Evolutionary conservation across 768 basidiomycete genomes (phyloP).

Genomic region (Hypholoma sublateritium): DNA sequence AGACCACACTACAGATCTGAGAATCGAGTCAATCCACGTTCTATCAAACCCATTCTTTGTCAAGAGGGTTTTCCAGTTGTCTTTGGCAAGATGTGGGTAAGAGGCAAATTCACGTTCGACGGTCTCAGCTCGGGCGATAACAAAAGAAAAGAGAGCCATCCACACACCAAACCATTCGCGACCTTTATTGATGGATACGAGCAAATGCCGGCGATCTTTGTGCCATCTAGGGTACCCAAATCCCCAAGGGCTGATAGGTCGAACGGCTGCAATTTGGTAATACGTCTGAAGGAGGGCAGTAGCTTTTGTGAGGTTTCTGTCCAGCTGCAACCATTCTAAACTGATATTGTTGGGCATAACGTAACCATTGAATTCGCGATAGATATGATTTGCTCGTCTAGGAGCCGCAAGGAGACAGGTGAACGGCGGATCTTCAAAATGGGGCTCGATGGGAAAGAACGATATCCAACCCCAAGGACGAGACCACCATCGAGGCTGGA

Average conservation of each 20-base stretch:
- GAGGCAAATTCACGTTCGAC: background rate
- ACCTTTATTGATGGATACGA: background rate
- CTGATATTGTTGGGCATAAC: background rate
- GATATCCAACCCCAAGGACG: background rate
- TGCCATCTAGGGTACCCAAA: background rate
- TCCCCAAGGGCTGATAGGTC: background rate
- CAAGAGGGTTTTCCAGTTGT: background rate
- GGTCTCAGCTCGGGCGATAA: background rate
- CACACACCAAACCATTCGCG: background rate
- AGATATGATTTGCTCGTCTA: background rate
- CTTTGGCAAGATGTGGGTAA: background rate
- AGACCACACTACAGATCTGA: background rate
- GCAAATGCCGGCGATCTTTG: background rate
- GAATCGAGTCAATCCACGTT: background rate
- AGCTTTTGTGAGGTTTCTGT: background rate
- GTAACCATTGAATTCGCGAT: background rate
- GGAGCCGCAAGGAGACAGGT: background rate
- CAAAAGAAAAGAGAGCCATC: background rate
- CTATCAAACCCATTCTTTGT: background rate
- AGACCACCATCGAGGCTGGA: background rate
- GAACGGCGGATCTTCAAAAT: background rate
- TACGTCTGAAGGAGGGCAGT: background rate
- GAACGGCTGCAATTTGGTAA: background rate
- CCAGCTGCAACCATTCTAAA: background rate
- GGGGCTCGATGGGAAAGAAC: background rate